phyloP scores from a whole-genome alignment of 768 basidiomycete species.

The Boletus rubropictus region DNA sequence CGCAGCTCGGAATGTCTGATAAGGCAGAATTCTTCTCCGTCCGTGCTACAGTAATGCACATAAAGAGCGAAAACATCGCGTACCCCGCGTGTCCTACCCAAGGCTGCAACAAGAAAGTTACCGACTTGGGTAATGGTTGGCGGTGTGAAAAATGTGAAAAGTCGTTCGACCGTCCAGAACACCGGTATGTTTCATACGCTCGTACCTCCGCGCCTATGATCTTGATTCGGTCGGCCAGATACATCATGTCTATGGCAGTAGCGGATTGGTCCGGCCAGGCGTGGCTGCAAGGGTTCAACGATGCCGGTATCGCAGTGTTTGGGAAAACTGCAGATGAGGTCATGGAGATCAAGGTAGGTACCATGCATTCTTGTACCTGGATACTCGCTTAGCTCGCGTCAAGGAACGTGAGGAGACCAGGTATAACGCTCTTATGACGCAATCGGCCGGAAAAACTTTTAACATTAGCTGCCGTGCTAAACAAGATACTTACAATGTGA shows the following conservation, averaged over 20 bases:
- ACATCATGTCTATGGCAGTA: slow-evolving; percentile 79
- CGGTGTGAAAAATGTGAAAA: slow-evolving; percentile 89
- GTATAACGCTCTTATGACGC: slow-evolving; percentile 55
- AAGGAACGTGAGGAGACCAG: slow-evolving; percentile 57
- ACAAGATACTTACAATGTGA: slow-evolving; percentile 79
- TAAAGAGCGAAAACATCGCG: slow-evolving; percentile 73
- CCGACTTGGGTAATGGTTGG: slow-evolving; percentile 66
- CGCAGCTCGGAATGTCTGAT: slow-evolving; percentile 69
- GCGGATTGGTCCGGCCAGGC: slow-evolving; percentile 86
- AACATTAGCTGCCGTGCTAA: slow-evolving; percentile 86
- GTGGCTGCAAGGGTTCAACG: slow-evolving; percentile 96
- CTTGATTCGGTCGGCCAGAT: slow-evolving; percentile 37
- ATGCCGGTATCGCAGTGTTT: slow-evolving; percentile 72
- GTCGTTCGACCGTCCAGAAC: slow-evolving; percentile 61
- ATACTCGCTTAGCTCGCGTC: neutral
- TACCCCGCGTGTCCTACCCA: slow-evolving; percentile 86
- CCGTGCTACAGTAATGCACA: slow-evolving; percentile 81
- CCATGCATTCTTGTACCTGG: neutral
- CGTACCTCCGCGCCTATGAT: neutral
- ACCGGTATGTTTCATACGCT: slow-evolving; percentile 53
- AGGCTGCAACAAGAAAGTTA: slow-evolving; percentile 87
- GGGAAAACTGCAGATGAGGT: slow-evolving; percentile 77
- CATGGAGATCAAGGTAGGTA: slow-evolving; percentile 57
- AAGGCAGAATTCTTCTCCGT: slow-evolving; percentile 75
- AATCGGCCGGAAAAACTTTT: slow-evolving; percentile 62